These are phyloP conservation scores for Fagopyrum esculentum DNA, from an alignment of 148 eudicot genomes.

Conservation along the genomic window DNA sequence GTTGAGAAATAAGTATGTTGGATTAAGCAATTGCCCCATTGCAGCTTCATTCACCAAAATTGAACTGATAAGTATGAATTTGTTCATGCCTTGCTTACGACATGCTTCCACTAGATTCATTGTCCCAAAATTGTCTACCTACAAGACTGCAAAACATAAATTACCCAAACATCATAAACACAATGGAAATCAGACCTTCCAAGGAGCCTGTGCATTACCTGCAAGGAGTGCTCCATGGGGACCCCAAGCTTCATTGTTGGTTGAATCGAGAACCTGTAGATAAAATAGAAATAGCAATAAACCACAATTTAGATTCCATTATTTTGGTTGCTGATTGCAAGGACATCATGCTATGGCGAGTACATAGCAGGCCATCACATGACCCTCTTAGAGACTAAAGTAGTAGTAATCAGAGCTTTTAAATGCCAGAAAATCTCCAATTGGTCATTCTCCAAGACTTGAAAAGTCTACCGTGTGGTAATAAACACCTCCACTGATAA, in stretches of 20 bases:
- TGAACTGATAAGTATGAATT: constrained; percentile 74
- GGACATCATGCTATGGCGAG: background rate
- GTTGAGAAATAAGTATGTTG: constrained; percentile 84
- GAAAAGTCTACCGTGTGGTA: background rate
- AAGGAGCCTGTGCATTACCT: constrained; percentile 72
- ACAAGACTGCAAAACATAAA: background rate
- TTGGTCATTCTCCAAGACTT: background rate
- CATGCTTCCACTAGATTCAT: constrained; percentile 93
- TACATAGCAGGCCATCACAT: background rate
- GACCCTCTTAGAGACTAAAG: background rate
- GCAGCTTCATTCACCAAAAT: constrained; percentile 95
- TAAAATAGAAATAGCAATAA: background rate
- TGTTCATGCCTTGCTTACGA: constrained; percentile 59
- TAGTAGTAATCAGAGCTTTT: background rate
- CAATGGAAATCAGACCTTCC: constrained; percentile 59
- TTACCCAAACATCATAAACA: background rate
- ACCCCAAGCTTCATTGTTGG: constrained; percentile 99
- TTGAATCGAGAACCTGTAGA: constrained; percentile 89
- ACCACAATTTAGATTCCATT: background rate
- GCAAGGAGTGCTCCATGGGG: constrained; percentile 97
- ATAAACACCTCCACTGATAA: too few species aligned
- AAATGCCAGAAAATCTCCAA: background rate
- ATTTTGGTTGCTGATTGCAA: background rate
- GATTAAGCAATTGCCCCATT: constrained; percentile 89
- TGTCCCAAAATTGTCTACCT: constrained; percentile 94